A percentile compares a stretch with the other conserved stretches of the same genome.
Evolutionary conservation across 2,329 filamentous ascomycete species (phyloP).

Genomic region (Colletotrichum sp.): DNA sequence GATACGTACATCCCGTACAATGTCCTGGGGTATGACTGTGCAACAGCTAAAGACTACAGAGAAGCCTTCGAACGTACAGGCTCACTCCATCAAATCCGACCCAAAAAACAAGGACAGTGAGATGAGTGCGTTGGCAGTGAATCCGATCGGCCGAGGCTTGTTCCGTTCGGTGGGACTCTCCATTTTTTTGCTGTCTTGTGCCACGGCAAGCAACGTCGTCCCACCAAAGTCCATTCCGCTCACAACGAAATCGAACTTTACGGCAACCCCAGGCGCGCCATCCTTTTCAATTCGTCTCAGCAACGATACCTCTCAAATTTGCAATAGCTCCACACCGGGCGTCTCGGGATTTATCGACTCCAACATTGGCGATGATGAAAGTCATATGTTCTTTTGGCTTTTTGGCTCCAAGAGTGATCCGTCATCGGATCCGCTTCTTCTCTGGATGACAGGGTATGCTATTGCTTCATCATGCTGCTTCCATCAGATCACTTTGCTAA

Average conservation of each 20-base stretch:
- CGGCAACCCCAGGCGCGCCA: not conserved
- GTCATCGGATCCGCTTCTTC: not conserved
- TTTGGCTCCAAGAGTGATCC: not conserved
- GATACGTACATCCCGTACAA: not conserved
- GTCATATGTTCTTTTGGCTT: slow-evolving; percentile 1
- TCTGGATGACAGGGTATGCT: not conserved
- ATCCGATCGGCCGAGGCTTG: not conserved
- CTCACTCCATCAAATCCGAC: not conserved
- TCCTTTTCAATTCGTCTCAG: not conserved
- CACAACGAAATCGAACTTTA: not conserved
- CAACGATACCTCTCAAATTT: not conserved
- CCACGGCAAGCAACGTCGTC: not conserved
- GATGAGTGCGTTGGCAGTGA: not conserved
- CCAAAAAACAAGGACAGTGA: not conserved
- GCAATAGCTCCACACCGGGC: not conserved
- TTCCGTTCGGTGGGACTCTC: not conserved
- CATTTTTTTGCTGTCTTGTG: not conserved
- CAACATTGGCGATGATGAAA: not conserved
- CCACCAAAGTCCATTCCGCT: not conserved
- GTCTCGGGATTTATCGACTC: not conserved
- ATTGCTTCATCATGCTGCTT: not conserved
- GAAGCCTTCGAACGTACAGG: not conserved
- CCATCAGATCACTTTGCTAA: not conserved
- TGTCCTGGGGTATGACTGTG: not conserved
- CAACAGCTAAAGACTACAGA: not conserved